phyloP scores from a whole-genome alignment of 257 asterid genomes.

The Fraxinus americana region DNA sequence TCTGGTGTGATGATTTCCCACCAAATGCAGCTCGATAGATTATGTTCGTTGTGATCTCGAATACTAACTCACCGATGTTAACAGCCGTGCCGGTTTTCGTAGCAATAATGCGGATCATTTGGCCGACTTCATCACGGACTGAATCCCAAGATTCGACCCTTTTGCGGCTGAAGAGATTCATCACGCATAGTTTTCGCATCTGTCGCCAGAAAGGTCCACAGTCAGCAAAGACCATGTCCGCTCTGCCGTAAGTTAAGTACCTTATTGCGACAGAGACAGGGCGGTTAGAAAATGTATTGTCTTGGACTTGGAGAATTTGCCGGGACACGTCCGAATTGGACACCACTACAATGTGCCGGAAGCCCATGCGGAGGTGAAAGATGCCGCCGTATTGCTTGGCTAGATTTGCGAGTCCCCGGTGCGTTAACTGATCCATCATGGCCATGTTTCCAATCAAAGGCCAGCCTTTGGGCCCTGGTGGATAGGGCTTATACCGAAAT shows the following conservation, averaged over 20 bases:
- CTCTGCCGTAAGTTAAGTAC: conserved; percentile 71
- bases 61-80: conserved; percentile 75
- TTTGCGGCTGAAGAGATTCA: conserved; percentile 84
- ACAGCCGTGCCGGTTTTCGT: conserved; percentile 40
- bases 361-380: conserved; percentile 54
- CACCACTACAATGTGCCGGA: conserved; percentile 60
- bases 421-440: conserved; percentile 68
- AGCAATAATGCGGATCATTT: conserved; percentile 44
- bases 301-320: conserved; percentile 76
- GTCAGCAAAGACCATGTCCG: conserved; percentile 92
- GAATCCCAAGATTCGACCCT: conserved; percentile 95
- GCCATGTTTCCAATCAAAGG: conserved; percentile 72
- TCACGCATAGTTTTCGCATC: conserved; percentile 84
- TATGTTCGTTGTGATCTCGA: conserved; percentile 65
- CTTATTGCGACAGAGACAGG: conserved; percentile 72
- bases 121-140: conserved; percentile 75
- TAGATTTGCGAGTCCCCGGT: conserved; percentile 66
- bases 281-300: conserved; percentile 80
- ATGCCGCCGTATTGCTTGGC: conserved; percentile 76
- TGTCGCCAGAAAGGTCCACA: conserved; percentile 97
- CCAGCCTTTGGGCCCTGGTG: conserved; percentile 67
- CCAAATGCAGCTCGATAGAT: conserved; percentile 88
- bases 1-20: conserved; percentile 49
- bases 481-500: conserved; percentile 49
- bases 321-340: conserved; percentile 80